phyloP scores from a whole-genome alignment of 2,329 filamentous ascomycete genomes.

The Microdochium trichocladiopsis region DNA sequence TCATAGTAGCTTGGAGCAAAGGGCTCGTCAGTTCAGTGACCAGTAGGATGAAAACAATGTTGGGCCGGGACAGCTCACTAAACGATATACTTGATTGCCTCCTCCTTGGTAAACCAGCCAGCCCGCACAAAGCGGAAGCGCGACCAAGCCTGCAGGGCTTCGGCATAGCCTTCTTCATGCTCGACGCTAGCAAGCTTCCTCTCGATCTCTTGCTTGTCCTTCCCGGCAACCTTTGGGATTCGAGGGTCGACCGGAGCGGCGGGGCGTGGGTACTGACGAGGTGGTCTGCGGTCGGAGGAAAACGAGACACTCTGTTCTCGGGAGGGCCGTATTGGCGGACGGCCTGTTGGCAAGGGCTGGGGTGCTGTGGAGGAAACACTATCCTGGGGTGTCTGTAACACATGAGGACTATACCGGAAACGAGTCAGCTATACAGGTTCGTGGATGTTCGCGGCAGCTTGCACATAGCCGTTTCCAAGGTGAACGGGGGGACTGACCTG shows the following conservation, averaged over 20 bases:
- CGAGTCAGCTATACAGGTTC: not conserved
- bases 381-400: conserved; percentile 15
- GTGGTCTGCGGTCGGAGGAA: conserved; percentile 11
- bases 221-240: conserved; percentile 12
- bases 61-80: conserved; percentile 51
- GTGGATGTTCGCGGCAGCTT: no score
- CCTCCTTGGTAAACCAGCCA: conserved; percentile 91
- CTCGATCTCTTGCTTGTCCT: conserved; percentile 27
- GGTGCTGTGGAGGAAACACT: conserved; percentile 12
- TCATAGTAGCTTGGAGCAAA: conserved; percentile 65
- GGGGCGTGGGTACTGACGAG: conserved; percentile 14
- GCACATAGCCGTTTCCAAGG: no score
- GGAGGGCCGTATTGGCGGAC: conserved; percentile 12
- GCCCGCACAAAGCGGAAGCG: conserved; percentile 91
- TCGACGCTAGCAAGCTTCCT: conserved; percentile 32
- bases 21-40: conserved; percentile 4
- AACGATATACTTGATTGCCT: conserved; percentile 88
- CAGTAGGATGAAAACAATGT: not conserved
- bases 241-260: conserved; percentile 23
- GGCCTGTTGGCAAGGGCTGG: conserved; percentile 14
- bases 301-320: conserved; percentile 9
- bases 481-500: no score
- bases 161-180: conserved; percentile 49
- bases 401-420: conserved; percentile 14
- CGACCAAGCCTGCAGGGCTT: conserved; percentile 81